phyloP scores from a whole-genome alignment of 139 green algal genomes.

The Asterochloris erici region DNA sequence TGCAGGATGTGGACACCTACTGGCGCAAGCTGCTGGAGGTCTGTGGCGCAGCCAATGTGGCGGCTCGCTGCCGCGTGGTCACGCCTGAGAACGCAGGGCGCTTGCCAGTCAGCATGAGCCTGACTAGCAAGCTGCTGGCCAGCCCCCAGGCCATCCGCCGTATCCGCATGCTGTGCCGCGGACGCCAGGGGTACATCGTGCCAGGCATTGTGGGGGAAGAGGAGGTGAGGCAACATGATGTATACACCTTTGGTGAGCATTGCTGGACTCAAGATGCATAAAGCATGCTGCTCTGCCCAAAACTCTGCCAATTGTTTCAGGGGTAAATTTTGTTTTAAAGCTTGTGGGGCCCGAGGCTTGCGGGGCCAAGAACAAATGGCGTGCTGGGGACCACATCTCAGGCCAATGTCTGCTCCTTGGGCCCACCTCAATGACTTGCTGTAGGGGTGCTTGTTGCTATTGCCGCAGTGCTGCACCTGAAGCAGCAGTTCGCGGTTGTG shows the following conservation, averaged over 20 bases:
- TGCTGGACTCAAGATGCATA: too few species aligned
- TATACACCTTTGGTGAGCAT: background rate
- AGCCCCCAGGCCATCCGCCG: constrained; percentile 47
- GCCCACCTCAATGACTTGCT: too few species aligned
- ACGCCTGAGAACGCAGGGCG: constrained; percentile 50
- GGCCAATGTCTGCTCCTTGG: too few species aligned
- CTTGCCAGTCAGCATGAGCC: constrained; percentile 50
- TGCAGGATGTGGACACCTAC: constrained; percentile 26
- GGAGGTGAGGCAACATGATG: background rate
- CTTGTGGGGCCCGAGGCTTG: too few species aligned
- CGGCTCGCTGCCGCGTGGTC: constrained; percentile 30
- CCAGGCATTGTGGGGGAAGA: constrained; percentile 24
- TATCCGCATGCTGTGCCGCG: constrained; percentile 32
- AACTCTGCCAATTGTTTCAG: too few species aligned
- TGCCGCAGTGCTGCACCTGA: too few species aligned
- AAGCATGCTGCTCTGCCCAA: too few species aligned
- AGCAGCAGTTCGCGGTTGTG: too few species aligned
- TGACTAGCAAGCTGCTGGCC: constrained; percentile 43
- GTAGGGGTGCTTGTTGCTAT: too few species aligned
- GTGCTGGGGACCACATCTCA: too few species aligned
- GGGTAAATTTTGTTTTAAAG: too few species aligned
- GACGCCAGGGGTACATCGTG: constrained; percentile 53
- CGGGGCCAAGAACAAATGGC: too few species aligned
- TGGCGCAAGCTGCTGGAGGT: constrained; percentile 53
- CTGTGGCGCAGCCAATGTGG: constrained; percentile 30